These are phyloP conservation scores for Suillus spraguei DNA, from an alignment of 768 basidiomycete species.

Conservation along the genomic window DNA sequence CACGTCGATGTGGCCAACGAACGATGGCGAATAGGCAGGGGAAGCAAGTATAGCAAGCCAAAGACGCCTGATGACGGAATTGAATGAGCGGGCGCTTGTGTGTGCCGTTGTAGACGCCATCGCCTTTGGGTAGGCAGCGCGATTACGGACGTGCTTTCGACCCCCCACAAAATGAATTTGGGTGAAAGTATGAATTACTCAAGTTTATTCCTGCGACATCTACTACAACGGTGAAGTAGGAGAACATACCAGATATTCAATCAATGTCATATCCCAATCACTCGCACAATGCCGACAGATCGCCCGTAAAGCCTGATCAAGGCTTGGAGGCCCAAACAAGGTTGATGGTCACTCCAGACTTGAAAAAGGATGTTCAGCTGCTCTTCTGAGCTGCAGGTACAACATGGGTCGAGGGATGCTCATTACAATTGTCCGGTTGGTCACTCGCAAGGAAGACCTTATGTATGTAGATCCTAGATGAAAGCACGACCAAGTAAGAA, in stretches of 20 bases:
- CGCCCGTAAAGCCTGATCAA: background rate
- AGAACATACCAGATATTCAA: background rate
- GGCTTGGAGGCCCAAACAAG: background rate
- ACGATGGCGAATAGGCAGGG: background rate
- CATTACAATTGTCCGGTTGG: too few relatives aligned
- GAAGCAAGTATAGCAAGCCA: background rate
- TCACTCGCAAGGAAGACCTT: too few relatives aligned
- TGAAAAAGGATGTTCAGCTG: background rate
- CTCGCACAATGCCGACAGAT: too few relatives aligned
- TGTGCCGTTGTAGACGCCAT: background rate
- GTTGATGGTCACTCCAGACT: background rate
- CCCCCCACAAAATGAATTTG: background rate
- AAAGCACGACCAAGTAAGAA: too few relatives aligned
- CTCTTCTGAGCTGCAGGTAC: background rate
- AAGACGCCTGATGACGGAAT: background rate
- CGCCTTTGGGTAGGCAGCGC: background rate
- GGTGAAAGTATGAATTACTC: background rate
- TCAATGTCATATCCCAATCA: background rate
- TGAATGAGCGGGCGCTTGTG: background rate
- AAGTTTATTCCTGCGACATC: background rate
- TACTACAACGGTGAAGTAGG: background rate
- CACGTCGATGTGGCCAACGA: slow-evolving; percentile 3
- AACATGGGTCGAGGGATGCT: too few relatives aligned
- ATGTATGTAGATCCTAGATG: too few relatives aligned
- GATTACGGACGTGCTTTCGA: background rate